Percentiles rank a stretch among this genome's conserved stretches.
Conservation (phyloP, 2,329 filamentous ascomycete species). For the Fusarium anguioides region DNA sequence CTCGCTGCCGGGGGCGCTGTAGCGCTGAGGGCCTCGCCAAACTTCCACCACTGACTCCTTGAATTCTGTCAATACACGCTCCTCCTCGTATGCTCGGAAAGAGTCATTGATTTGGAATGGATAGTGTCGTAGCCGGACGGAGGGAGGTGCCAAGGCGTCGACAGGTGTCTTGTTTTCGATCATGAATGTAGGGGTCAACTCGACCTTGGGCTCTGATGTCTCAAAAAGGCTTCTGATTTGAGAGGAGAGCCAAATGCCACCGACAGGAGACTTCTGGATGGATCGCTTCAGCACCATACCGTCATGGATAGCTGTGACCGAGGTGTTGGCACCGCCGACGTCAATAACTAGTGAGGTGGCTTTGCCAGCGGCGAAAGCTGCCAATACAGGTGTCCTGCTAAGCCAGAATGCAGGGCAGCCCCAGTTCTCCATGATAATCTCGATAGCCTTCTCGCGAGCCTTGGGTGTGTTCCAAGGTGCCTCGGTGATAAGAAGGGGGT, state of each 20-base stretch:
- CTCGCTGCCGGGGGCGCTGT: conserved; percentile 74
- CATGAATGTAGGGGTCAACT: conserved; percentile 86
- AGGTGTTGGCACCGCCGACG: conserved; percentile 87
- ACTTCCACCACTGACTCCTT: conserved; percentile 97
- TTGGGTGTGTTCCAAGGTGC: conserved; percentile 92
- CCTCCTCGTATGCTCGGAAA: conserved; percentile 87
- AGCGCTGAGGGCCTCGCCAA: conserved; percentile 83
- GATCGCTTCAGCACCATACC: conserved; percentile 94
- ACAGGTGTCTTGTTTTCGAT: conserved; percentile 89
- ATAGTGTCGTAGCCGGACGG: conserved; percentile 80
- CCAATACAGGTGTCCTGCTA: conserved; percentile 86
- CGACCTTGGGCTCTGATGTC: conserved; percentile 74
- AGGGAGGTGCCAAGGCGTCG: conserved; percentile 83
- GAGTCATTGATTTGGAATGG: conserved; percentile 70
- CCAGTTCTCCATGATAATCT: conserved; percentile 98
- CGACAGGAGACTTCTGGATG: conserved; percentile 84
- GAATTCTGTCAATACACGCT: conserved; percentile 93
- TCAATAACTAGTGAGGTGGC: conserved; percentile 93
- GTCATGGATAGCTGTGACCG: conserved; percentile 91
- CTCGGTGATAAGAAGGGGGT: conserved; percentile 92
- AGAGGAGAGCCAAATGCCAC: conserved; percentile 88
- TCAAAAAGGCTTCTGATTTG: conserved; percentile 87
- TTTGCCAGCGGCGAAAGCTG: conserved; percentile 93
- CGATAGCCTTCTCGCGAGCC: conserved; percentile 91
- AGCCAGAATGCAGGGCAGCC: conserved; percentile 95